Percentiles rank a stretch among this genome's conserved stretches.
phyloP scores from a whole-genome alignment of 345 rosid species.

The Cardamine chenopodiifolia region DNA sequence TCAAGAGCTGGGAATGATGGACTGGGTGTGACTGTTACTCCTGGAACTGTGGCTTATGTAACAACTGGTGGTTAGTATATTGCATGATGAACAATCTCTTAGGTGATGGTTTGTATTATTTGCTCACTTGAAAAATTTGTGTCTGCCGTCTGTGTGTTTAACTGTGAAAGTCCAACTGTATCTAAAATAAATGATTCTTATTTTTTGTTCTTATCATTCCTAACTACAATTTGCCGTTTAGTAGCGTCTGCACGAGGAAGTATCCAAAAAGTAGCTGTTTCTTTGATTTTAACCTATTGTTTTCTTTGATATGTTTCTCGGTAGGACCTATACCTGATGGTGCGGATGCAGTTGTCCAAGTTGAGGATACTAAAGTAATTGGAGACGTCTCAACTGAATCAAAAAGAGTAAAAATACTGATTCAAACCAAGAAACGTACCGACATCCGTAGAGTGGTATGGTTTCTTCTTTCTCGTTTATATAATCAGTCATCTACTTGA shows the following conservation, averaged over 20 bases:
- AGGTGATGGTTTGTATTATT: conserved; percentile 1
- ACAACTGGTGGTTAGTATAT: conserved; percentile 84
- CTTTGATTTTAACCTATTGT: background rate
- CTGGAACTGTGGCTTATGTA: conserved; percentile 96
- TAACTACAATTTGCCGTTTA: background rate
- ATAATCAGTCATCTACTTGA: background rate
- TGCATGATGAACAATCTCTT: background rate
- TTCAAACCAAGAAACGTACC: conserved; percentile 63
- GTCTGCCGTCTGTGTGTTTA: background rate
- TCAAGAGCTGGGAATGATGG: conserved; percentile 98
- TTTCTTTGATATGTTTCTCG: conserved; percentile 17
- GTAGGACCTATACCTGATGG: conserved; percentile 96
- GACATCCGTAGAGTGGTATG: conserved; percentile 97
- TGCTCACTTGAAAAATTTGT: background rate
- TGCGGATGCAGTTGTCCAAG: conserved; percentile 97
- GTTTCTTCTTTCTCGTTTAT: conserved; percentile 18
- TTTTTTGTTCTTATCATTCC: background rate
- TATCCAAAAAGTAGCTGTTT: background rate
- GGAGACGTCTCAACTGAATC: conserved; percentile 41
- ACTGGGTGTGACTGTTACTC: conserved; percentile 70
- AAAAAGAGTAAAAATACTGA: conserved; percentile 67
- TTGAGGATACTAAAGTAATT: conserved; percentile 74
- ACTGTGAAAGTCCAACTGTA: background rate
- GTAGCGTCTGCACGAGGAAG: background rate
- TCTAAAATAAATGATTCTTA: background rate